Conservation (phyloP, 306 rosid species). For the Pterocarpus santalinus region DNA sequence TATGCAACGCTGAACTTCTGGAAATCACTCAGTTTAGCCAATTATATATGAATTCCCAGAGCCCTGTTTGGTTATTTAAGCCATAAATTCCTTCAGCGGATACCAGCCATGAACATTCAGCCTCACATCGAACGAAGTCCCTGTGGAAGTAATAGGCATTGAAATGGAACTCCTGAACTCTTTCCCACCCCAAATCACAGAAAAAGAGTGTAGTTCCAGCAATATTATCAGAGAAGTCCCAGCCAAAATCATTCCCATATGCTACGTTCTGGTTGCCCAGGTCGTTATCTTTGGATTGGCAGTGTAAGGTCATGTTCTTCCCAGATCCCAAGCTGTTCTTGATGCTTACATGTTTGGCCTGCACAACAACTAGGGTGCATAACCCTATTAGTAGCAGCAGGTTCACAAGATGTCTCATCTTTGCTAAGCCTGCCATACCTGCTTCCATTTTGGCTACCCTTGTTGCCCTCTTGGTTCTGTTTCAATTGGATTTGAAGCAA, state of each 20-base stretch:
- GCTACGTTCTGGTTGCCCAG: slow-evolving; percentile 45
- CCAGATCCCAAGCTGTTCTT: slow-evolving; percentile 56
- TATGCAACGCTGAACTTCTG: slow-evolving; percentile 19
- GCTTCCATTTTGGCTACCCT: slow-evolving; percentile 2
- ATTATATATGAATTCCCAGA: slow-evolving; percentile 51
- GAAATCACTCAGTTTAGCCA: slow-evolving; percentile 47
- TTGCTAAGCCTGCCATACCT: slow-evolving; percentile 11
- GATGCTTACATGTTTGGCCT: slow-evolving; percentile 54
- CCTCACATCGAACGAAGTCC: slow-evolving; percentile 47
- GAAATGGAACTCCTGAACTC: slow-evolving; percentile 40
- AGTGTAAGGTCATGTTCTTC: slow-evolving; percentile 56
- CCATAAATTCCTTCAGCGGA: slow-evolving; percentile 58
- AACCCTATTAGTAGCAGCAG: slow-evolving; percentile 43
- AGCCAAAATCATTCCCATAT: slow-evolving; percentile 47
- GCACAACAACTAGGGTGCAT: slow-evolving; percentile 22
- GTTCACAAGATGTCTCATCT: slow-evolving; percentile 12
- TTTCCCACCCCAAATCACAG: slow-evolving; percentile 58
- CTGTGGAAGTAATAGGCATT: slow-evolving; percentile 47
- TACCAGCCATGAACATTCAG: slow-evolving; percentile 57
- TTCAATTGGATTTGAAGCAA: neutral
- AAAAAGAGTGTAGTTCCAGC: slow-evolving; percentile 50
- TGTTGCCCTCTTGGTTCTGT: neutral
- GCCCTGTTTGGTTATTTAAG: slow-evolving; percentile 47
- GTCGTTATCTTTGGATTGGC: slow-evolving; percentile 56
- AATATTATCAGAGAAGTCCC: slow-evolving; percentile 48